These are phyloP conservation scores for Lasiodiplodia sp. DNA, from an alignment of 2,329 filamentous ascomycete species.

Conservation along the genomic window DNA sequence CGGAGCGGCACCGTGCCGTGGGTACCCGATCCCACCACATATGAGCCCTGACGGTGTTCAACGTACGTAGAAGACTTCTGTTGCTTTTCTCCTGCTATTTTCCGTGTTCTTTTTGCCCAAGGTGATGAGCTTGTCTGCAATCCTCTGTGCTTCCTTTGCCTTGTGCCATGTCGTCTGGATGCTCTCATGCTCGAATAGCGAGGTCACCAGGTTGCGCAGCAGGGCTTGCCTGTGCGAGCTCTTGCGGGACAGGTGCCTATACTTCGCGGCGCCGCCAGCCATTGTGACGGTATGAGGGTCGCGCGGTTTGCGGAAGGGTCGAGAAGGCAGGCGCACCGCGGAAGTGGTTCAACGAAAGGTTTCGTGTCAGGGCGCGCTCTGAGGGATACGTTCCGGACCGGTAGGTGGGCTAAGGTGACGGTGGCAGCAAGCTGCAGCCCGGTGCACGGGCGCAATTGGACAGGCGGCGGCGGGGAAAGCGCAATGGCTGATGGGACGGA, in stretches of 20 bases:
- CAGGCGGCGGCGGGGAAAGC: not conserved
- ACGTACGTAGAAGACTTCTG: slow-evolving; percentile 84
- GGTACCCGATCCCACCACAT: not conserved
- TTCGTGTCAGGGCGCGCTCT: not conserved
- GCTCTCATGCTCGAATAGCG: slow-evolving; percentile 89
- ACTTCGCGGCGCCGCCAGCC: slow-evolving; percentile 87
- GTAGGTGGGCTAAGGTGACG: not conserved
- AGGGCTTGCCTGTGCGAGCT: slow-evolving; percentile 91
- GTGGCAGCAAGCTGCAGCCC: not conserved
- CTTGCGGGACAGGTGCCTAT: slow-evolving; percentile 84
- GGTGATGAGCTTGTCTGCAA: slow-evolving; percentile 95
- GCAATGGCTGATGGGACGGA: not conserved
- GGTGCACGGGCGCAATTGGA: slow-evolving; percentile 14
- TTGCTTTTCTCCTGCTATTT: slow-evolving; percentile 76
- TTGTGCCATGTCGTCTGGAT: slow-evolving; percentile 96
- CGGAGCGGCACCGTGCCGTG: not conserved
- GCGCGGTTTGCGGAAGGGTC: not conserved
- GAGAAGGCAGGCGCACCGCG: slow-evolving; percentile 18
- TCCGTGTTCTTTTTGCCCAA: slow-evolving; percentile 92
- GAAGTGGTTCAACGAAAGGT: slow-evolving; percentile 12
- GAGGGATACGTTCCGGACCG: not conserved
- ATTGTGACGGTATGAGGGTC: slow-evolving; percentile 57
- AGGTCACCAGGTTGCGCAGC: slow-evolving; percentile 93
- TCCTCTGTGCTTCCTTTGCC: slow-evolving; percentile 92
- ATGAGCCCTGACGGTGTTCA: not conserved